Conservation (phyloP, 306 rosid genomes). For the Quercus agrifolia region DNA sequence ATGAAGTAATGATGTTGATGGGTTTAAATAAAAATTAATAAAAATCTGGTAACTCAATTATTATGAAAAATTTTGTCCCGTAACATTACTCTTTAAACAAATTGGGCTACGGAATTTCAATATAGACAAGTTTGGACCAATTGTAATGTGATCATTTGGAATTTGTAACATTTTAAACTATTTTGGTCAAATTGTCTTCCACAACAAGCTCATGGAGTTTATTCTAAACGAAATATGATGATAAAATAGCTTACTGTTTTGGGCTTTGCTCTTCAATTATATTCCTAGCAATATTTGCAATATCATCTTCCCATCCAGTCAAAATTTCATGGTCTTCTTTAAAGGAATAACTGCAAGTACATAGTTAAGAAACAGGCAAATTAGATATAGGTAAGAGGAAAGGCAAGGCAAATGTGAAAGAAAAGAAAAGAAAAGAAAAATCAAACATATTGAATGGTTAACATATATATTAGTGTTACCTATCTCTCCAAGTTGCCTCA, state of each 20-base stretch:
- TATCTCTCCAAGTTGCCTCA: slow-evolving; percentile 67
- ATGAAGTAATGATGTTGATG: too few relatives aligned
- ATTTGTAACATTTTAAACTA: too few relatives aligned
- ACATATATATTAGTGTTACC: slow-evolving; percentile 23
- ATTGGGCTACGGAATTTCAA: background rate
- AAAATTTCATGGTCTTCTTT: slow-evolving; percentile 49
- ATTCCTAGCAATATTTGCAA: slow-evolving; percentile 58
- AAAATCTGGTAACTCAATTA: too few relatives aligned
- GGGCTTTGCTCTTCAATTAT: slow-evolving; percentile 75
- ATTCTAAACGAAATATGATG: background rate
- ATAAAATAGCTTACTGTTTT: slow-evolving; percentile 51
- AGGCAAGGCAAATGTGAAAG: background rate
- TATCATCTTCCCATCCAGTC: slow-evolving; percentile 85
- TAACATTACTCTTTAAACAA: background rate
- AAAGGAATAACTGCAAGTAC: slow-evolving; percentile 49
- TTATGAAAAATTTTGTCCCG: too few relatives aligned
- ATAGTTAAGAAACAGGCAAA: background rate
- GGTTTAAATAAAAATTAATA: too few relatives aligned
- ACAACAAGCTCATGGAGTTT: background rate
- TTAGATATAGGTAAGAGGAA: too few relatives aligned
- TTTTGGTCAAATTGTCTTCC: too few relatives aligned
- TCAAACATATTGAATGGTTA: background rate
- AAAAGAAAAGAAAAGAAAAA: background rate
- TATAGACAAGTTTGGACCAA: too few relatives aligned
- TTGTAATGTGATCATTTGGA: too few relatives aligned